Percentiles rank a stretch among this genome's conserved stretches.
Conservation (phyloP, 2,329 filamentous ascomycete genomes). For the Aspergillus udagawae region DNA sequence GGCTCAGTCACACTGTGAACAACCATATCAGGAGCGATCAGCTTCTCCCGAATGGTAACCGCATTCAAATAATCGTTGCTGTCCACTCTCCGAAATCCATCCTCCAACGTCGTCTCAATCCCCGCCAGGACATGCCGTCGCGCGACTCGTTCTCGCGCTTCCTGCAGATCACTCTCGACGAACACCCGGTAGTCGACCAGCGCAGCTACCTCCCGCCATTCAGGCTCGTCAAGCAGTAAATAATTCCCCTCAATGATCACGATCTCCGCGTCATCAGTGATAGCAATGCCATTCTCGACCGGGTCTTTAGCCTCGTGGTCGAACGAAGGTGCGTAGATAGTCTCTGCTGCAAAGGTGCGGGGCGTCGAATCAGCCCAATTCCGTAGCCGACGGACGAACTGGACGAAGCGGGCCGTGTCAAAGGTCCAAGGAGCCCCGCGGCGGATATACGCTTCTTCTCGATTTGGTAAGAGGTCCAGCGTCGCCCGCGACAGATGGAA, state of each 20-base stretch:
- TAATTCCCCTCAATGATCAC: conserved; percentile 26
- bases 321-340: conserved; percentile 29
- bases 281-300: conserved; percentile 22
- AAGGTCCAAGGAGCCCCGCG: conserved; percentile 40
- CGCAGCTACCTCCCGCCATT: conserved; percentile 30
- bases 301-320: conserved; percentile 36
- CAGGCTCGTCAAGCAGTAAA: conserved; percentile 22
- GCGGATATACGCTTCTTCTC: conserved; percentile 30
- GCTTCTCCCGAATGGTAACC: conserved; percentile 21
- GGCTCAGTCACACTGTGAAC: conserved; percentile 18
- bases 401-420: conserved; percentile 26
- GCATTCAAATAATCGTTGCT: conserved; percentile 39
- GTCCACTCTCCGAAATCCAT: conserved; percentile 34
- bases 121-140: conserved; percentile 37
- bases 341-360: conserved; percentile 10
- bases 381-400: conserved; percentile 24
- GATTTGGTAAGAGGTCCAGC: conserved; percentile 30
- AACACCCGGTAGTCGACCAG: conserved; percentile 43
- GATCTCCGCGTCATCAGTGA: conserved; percentile 19
- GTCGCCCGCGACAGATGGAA: conserved; percentile 31
- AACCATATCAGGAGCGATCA: conserved; percentile 25
- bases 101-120: conserved; percentile 38
- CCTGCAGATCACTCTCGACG: conserved; percentile 35
- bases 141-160: conserved; percentile 38
- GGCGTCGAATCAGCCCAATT: conserved; percentile 20